Evolutionary conservation across 306 rosid species (phyloP), one percentile per base, ranked within the genome.

Genomic region (Vigna unguiculata): DNA sequence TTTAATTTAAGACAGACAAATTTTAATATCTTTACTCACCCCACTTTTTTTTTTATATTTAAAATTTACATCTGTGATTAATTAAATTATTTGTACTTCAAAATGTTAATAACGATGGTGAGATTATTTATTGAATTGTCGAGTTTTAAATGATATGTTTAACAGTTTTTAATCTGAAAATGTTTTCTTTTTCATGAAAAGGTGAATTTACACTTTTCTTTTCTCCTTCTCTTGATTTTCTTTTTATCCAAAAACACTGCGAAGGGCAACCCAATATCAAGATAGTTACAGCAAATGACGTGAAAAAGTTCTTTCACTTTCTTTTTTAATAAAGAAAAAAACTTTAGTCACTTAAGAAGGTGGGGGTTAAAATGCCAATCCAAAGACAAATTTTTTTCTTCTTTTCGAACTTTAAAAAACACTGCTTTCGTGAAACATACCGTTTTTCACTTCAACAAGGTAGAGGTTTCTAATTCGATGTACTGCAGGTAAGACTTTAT

Each of bases 221-320:
- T 53, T 53, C 49, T 22, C 17, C 15, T 0, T 38, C 43, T 38
- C 43, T 38, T 38, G 43, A 8, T 2, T 40, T 20, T 1, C 2
- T 16, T 14, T 68, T 43, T 15, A 7, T 6, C 16, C 9, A 16
- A 36, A 25, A 22, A 36, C 24, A 69, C 49, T 45, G 34, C 17
- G 25, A 51, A 76, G 47, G 66, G 47, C 40, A 65, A 32, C n/a
- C 43, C 45, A 2, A 32, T 30, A 40, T 20, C 32, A 15, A 34
- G 58, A 25, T 28, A 54, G 67, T 57, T 57, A 51, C 17, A 17
- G 49, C 58, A 75, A 76, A 40, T 40, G 66, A 25, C 17, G 49
- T 47, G 71, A 59, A 59, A 70, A 70, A 69, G 82, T 9, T 69
- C 55, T 36, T 70, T 69, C 54, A 22, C 82, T 78, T 78, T 78